Evolutionary conservation across 2,329 filamentous ascomycete genomes (phyloP), one percentile per base, ranked within the genome.

Genomic region (Monosporascus sp.): DNA sequence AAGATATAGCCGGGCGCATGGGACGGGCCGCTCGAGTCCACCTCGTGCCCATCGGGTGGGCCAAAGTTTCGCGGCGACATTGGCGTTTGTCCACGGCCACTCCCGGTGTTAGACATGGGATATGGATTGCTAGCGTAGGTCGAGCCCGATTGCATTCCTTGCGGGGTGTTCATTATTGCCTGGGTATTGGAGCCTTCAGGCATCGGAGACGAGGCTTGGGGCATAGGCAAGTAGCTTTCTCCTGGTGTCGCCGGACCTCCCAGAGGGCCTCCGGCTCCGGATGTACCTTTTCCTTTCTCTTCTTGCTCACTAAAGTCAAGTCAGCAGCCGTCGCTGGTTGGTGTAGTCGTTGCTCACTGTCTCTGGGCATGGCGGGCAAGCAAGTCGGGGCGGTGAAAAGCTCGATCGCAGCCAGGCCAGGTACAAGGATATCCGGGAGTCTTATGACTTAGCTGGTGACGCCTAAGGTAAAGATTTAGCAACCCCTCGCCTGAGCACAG

Each of bases 371-470:
- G 83, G 38, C 83, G 78, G n/a, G 78, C 73, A 18, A 85, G 71
- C 11, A 86, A 68, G 63, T 86, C 83, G 46, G 77, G 74, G 51
- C 83, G 76, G 58, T 83, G 77, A 56, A 86, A 85, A 15, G 73
- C 71, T 55, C 77, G 78, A 39, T 77, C 79, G 63, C 83, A 86
- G 39, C 78, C 76, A 17, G 75, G 72, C 52, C 76, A 73, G 3
- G 67, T 70, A 56, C 83, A 86, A 38, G 68, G 68, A 59, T 76
- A 75, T 44, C 73, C 72, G 25, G 83, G 79, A 49, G 74, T 77
- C 52, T 77, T 72, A 64, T 85, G 82, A 59, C 80, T 83, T 39
- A 83, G 67, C 64, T 85, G 79, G 65, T 85, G 82, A 51, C 82
- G 79, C 61, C 82, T 84, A 53, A 15, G 52, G 44, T 54, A 20